Evolutionary conservation across 2,329 filamentous ascomycete species (phyloP).

Genomic region (Cryoendolithus antarcticus): DNA sequence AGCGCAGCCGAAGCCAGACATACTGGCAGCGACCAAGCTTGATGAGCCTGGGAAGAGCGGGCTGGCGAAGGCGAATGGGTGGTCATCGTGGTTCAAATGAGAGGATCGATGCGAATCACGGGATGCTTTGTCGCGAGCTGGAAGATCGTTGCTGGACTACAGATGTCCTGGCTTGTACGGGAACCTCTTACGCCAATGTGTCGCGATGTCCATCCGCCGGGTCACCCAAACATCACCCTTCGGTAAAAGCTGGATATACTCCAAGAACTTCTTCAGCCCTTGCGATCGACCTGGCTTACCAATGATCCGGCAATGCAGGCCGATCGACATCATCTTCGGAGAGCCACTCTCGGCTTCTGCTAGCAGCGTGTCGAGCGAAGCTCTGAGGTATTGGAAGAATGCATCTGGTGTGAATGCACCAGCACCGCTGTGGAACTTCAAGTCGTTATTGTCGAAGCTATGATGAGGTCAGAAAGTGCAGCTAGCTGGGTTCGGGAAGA

Average conservation of each 20-base stretch:
- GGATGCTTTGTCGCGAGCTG: too few relatives aligned
- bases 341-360: constrained; percentile 22
- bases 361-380: constrained; percentile 30
- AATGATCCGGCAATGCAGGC: constrained; percentile 29
- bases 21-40: constrained; percentile 14
- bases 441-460: constrained; percentile 22
- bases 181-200: constrained; percentile 27
- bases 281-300: constrained; percentile 30
- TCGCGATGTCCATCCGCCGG: constrained; percentile 31
- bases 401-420: constrained; percentile 33
- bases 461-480: not conserved
- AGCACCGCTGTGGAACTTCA: constrained; percentile 31
- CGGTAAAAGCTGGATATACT: constrained; percentile 21
- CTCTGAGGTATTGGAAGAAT: constrained; percentile 31
- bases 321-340: constrained; percentile 31
- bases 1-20: constrained; percentile 12
- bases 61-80: constrained; percentile 8
- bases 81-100: constrained; percentile 8
- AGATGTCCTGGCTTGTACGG: constrained; percentile 21
- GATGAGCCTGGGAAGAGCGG: constrained; percentile 13
- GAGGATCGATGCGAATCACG: too few relatives aligned
- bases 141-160: not conserved
- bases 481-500: not conserved
- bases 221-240: constrained; percentile 34
- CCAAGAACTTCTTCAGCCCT: constrained; percentile 28